phyloP scores from a whole-genome alignment of 2,329 filamentous ascomycete species.

The Paecilomyces sp. region DNA sequence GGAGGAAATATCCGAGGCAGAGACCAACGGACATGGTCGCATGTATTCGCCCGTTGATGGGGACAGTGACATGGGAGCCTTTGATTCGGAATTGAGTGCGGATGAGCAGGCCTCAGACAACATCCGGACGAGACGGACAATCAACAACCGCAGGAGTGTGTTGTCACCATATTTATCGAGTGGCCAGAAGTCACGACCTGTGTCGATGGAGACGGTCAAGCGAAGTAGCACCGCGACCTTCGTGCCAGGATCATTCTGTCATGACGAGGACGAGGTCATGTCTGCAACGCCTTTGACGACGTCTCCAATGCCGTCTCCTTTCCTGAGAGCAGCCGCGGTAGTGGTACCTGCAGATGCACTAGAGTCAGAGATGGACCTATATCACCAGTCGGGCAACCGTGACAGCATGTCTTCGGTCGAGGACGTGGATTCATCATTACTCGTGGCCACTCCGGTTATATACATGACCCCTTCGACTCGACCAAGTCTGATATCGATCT shows the following conservation, averaged over 20 bases:
- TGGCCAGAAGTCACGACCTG: slow-evolving; percentile 20
- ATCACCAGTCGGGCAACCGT: slow-evolving; percentile 18
- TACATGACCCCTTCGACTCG: slow-evolving; percentile 22
- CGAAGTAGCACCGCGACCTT: slow-evolving; percentile 24
- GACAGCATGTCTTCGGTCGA: slow-evolving; percentile 23
- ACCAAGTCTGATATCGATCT: slow-evolving; percentile 26
- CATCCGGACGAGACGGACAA: slow-evolving; percentile 14
- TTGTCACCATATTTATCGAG: slow-evolving; percentile 8
- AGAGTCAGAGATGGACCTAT: slow-evolving; percentile 8
- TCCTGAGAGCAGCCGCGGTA: slow-evolving; percentile 22
- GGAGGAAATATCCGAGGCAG: slow-evolving; percentile 31
- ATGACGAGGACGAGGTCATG: slow-evolving; percentile 21
- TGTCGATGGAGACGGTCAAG: slow-evolving; percentile 29
- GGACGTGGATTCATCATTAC: slow-evolving; percentile 15
- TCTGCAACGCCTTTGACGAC: slow-evolving; percentile 22
- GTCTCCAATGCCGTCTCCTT: slow-evolving; percentile 17
- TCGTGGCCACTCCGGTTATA: slow-evolving; percentile 25
- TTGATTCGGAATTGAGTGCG: slow-evolving; percentile 24
- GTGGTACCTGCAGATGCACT: slow-evolving; percentile 20
- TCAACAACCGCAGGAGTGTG: slow-evolving; percentile 7
- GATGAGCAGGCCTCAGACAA: slow-evolving; percentile 19
- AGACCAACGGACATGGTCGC: slow-evolving; percentile 23
- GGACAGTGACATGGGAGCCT: slow-evolving; percentile 12
- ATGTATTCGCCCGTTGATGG: slow-evolving; percentile 24
- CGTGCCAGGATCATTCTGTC: slow-evolving; percentile 18